Conservation (phyloP, 108 stramenopile species). For the Schizochytrium sp. region DNA sequence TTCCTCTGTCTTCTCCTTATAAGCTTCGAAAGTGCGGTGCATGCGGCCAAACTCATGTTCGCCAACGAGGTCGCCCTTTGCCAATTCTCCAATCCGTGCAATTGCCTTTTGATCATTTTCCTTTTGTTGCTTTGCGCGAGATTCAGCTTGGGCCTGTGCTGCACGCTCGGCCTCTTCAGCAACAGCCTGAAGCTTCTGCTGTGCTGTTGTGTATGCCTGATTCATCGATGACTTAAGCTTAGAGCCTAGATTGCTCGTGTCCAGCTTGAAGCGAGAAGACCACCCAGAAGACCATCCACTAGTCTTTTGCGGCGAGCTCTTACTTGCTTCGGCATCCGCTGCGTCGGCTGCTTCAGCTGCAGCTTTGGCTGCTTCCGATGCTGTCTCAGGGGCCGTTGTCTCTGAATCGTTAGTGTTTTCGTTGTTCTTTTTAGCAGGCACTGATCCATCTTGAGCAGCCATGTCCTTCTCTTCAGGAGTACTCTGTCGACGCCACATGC, state of each 20-base stretch:
- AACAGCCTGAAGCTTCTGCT: conserved; percentile 18
- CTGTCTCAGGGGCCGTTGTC: neutral
- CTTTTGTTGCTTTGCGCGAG: neutral
- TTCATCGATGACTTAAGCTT: conserved; percentile 56
- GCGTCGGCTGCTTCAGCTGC: neutral
- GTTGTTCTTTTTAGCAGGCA: neutral
- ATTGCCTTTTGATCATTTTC: conserved; percentile 21
- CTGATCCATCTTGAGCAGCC: neutral
- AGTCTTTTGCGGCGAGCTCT: neutral
- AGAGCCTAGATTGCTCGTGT: neutral
- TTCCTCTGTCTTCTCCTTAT: conserved; percentile 54
- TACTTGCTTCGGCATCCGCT: neutral
- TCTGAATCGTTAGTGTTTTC: conserved; percentile 9
- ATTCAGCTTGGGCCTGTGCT: conserved; percentile 2
- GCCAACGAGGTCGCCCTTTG: conserved; percentile 39
- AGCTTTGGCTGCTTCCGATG: neutral
- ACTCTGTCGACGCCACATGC: conserved; percentile 35
- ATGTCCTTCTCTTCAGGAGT: neutral
- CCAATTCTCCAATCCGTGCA: neutral
- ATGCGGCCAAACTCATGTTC: conserved; percentile 10
- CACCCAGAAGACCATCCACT: conserved; percentile 31
- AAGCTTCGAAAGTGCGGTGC: neutral
- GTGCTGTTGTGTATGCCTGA: conserved; percentile 44
- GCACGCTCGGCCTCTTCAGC: conserved; percentile 17
- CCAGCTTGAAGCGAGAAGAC: conserved; percentile 51